A percentile compares a stretch with the other conserved stretches of the same genome.
These are phyloP conservation scores for Zizania palustris DNA, from an alignment of 202 grass and related monocot species.

Conservation along the genomic window DNA sequence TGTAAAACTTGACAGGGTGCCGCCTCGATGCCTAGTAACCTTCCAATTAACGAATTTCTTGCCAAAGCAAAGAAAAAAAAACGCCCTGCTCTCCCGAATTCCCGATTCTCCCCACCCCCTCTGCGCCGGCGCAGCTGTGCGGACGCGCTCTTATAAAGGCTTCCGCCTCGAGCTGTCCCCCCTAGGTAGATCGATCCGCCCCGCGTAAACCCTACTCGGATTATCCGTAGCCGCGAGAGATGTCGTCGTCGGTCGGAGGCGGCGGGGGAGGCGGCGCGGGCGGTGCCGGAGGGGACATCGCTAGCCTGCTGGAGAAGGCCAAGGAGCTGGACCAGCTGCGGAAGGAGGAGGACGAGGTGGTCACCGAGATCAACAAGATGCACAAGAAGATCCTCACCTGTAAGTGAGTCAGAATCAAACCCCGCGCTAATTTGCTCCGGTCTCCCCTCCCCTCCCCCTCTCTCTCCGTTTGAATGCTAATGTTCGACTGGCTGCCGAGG, in stretches of 20 bases:
- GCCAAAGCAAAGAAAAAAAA: not conserved
- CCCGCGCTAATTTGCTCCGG: not conserved
- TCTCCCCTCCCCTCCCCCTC: not conserved
- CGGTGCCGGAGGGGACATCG: conserved; percentile 36
- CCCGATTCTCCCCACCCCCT: not conserved
- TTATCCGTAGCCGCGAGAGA: conserved; percentile 11
- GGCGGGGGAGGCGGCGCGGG: conserved; percentile 33
- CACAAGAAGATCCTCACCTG: conserved; percentile 68
- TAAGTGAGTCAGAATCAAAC: conserved; percentile 15
- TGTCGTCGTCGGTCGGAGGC: conserved; percentile 47
- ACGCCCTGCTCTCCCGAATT: not conserved
- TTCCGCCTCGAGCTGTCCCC: not conserved
- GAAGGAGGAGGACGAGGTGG: conserved; percentile 63
- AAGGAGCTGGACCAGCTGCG: conserved; percentile 72
- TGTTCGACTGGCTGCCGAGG: not conserved
- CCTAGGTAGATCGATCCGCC: not conserved
- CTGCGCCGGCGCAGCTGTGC: too few species aligned
- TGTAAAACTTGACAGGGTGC: too few species aligned
- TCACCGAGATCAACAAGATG: conserved; percentile 67
- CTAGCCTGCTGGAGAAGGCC: conserved; percentile 57
- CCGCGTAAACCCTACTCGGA: too few species aligned
- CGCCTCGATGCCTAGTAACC: too few species aligned
- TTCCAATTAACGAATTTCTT: too few species aligned
- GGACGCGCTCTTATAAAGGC: too few species aligned
- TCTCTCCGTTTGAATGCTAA: not conserved